Conservation (phyloP, 768 basidiomycete genomes). For the Gloeopeniophorella convolvens region DNA sequence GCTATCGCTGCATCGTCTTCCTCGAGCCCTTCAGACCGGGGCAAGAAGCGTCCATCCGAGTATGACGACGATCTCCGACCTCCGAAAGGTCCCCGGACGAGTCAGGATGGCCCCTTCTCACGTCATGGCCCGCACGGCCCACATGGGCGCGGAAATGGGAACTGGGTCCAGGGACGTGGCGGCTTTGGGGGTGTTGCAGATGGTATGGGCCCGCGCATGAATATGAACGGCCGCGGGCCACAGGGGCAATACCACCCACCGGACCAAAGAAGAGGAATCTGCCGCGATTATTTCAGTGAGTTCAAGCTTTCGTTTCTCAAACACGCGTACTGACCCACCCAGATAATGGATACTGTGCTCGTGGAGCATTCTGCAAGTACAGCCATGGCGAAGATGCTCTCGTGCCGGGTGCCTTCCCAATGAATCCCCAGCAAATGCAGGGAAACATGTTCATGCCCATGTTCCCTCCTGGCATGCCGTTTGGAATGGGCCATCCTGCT, state of each 20-base stretch:
- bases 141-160: conserved; percentile 30
- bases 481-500: conserved; percentile 40
- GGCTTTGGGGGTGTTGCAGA: conserved; percentile 30
- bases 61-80: conserved; percentile 55
- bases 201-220: conserved; percentile 24
- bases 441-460: conserved; percentile 60
- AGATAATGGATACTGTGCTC: conserved; percentile 90
- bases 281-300: conserved; percentile 92
- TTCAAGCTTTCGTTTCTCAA: conserved; percentile 18
- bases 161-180: conserved; percentile 23
- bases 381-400: conserved; percentile 90
- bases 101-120: conserved; percentile 58
- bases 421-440: conserved; percentile 37
- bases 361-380: conserved; percentile 85
- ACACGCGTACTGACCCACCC: conserved; percentile 11
- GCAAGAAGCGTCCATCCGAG: conserved; percentile 59
- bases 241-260: conserved; percentile 52
- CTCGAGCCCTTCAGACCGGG: conserved; percentile 42
- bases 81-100: conserved; percentile 67
- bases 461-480: conserved; percentile 55
- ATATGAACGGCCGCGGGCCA: conserved; percentile 18
- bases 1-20: conserved; percentile 42
- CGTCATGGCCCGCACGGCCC: conserved; percentile 46
- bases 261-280: conserved; percentile 70
- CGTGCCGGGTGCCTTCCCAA: conserved; percentile 61